phyloP scores from a whole-genome alignment of 331 rosid genomes.

The Acacia concinna region DNA sequence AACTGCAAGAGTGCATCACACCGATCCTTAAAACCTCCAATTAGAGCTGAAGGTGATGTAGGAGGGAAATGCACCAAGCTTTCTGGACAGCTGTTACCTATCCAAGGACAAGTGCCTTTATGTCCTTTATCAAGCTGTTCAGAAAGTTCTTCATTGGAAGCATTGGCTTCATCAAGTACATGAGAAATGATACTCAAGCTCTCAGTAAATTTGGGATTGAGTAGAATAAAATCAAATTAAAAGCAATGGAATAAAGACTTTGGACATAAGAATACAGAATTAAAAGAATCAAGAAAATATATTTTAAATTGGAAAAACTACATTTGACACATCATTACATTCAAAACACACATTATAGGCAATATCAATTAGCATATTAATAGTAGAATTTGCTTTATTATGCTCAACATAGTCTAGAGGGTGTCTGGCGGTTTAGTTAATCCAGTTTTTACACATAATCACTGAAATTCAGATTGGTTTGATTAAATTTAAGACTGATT shows the following conservation, averaged over 20 bases:
- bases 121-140: slow-evolving; percentile 84
- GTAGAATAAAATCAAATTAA: not conserved
- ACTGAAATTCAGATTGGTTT: not conserved
- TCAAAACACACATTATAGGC: slow-evolving; percentile 5
- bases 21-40: slow-evolving; percentile 95
- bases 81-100: slow-evolving; percentile 96
- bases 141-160: slow-evolving; percentile 72
- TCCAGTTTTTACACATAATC: not conserved
- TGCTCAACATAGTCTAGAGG: not conserved
- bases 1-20: slow-evolving; percentile 97
- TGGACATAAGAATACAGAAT: not conserved
- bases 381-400: slow-evolving; percentile 22
- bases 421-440: not conserved
- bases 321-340: not conserved
- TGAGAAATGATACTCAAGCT: slow-evolving; percentile 31
- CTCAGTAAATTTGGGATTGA: slow-evolving; percentile 16
- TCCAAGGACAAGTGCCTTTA: slow-evolving; percentile 85
- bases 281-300: not conserved
- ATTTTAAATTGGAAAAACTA: not conserved
- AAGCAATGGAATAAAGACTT: not conserved
- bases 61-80: slow-evolving; percentile 99
- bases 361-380: not conserved
- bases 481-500: not conserved
- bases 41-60: slow-evolving; percentile 86
- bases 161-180: slow-evolving; percentile 55